Evolutionary conservation across 768 basidiomycete species (phyloP).

Genomic region (Amanita inopinata): DNA sequence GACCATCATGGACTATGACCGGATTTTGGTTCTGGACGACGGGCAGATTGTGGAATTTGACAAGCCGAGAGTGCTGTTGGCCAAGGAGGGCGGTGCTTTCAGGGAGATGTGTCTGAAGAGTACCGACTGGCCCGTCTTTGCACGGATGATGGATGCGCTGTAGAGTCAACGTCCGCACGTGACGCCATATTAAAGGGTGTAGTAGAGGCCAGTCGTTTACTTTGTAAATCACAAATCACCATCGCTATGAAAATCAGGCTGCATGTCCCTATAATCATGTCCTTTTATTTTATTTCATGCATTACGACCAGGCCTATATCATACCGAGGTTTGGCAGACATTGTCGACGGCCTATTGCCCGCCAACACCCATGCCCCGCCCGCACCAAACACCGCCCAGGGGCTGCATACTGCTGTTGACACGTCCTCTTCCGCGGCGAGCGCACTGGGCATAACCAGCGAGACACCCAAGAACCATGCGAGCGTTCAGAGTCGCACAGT

Average conservation of each 20-base stretch:
- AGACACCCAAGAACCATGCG: background rate
- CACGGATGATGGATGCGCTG: constrained; percentile 11
- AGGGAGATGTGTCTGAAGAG: constrained; percentile 60
- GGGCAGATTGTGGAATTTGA: constrained; percentile 75
- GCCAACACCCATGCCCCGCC: background rate
- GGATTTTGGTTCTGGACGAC: constrained; percentile 62
- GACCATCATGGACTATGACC: constrained; percentile 70
- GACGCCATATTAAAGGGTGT: constrained; percentile 3
- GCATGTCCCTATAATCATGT: background rate
- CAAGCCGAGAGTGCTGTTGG: constrained; percentile 46
- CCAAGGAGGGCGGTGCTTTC: constrained; percentile 47
- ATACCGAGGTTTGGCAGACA: constrained; percentile 13
- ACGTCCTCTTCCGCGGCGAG: background rate
- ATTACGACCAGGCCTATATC: background rate
- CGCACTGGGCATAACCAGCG: background rate
- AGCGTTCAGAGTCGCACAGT: background rate
- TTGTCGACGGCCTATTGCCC: constrained; percentile 12
- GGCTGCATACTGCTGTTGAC: no score
- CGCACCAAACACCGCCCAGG: background rate
- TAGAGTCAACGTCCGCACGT: no score
- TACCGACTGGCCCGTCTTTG: constrained; percentile 38
- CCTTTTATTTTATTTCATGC: background rate
- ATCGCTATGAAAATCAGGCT: constrained; percentile 4
- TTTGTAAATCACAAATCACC: constrained; percentile 1
- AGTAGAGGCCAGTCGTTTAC: no score